Evolutionary conservation across 352 stramenopile species (phyloP), one percentile per base, ranked within the genome.

Genomic region (Phytophthora citrophthora): DNA sequence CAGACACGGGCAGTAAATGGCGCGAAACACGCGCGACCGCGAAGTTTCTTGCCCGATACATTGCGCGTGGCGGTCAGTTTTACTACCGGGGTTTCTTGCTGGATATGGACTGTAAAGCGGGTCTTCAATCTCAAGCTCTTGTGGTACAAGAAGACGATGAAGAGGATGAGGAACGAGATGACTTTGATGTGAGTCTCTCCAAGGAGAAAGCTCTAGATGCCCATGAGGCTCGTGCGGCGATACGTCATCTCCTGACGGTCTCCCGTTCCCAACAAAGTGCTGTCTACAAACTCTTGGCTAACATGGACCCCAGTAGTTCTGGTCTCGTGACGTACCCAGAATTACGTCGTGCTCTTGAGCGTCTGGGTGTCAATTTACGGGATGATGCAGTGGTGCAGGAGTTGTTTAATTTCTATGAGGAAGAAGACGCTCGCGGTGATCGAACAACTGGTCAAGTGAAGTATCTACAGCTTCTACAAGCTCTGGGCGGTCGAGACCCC

Each of bases 51-150:
- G 63, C 70, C 58, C 38, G 80, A 46, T 90, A 90, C 60, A 59
- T 88, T 11, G 68, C 79, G 4, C 79, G 81, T 24, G 67, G 70
- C 20, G 64, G 64, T 13, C 66, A 87, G 41, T 81, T 91, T 23
- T 86, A 89, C 69, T 93, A 90, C 49, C 81, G 84, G 4, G 84
- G 82, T 0, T 80, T 93, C 45, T 61, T 93, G 11, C 66, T 93
- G 18, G 80, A 93, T 39, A 81, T 88, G 46, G 80, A 93, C 32
- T 61, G 71, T 3, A 74, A 76, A 9, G 66, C 60, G 1, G 80
- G 81, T 8, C 57, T 90, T 0, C 81, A 87, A 58, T 72, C 76
- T 0, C 77, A 89, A 54, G 64, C 57, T 11, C 53, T 93, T n/a
- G 70, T 87, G 3, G 26, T 87, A n/a, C 79, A 89, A 57, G 77